Base-by-base conservation (phyloP, 2,329 filamentous ascomycete species). In the Colletotrichum euphorbiae region DNA sequence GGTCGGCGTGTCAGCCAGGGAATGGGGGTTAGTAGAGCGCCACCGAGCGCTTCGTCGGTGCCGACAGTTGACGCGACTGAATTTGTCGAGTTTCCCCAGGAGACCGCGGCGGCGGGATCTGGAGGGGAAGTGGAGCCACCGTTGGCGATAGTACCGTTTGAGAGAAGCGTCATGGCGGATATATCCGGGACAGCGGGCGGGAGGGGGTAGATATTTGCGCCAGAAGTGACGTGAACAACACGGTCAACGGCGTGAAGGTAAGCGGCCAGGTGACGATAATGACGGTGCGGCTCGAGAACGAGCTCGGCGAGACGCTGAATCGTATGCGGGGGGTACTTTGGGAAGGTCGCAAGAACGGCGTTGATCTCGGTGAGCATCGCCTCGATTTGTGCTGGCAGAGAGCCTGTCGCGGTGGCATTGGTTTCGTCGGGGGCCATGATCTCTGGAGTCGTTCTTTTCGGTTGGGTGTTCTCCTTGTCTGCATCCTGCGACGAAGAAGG, bases 231-330 rank as follows among this genome's bases (percentile, higher is more conserved):
- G 64, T 92, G 93, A 24, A 98, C 89, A 21, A 97, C 91, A 64
- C 96, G 91, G 77, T 98, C 93, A 55, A 98, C 87, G 3, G 96
- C 96, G 73, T 96, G 92, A 11, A 99, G 88, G 77, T 96, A 99
- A 11, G 94, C 87, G 1, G 93, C 89, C 3, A 98, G 85, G 60
- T 90, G 91, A 69, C 87, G 89, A 82, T 98, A 98, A 79, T 97
- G 92, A 62, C 86, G 85, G 69, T 84, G 90, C 1, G 96, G 96
- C 28, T 85, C 80, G 40, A 97, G 84, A 4, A 97, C 83, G 33
- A 98, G 90, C 82, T 99, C 96, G 21, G 94, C 89, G 21, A 99
- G 87, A 43, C 96, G 91, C 80, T 99, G 96, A 70, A 98, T 87
- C 3, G 96, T 98, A 77, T 98, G 93, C 0, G 96, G 96, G 1